These are phyloP conservation scores for Capsella rubella DNA, from an alignment of 441 rosid genomes.

Conservation along the genomic window DNA sequence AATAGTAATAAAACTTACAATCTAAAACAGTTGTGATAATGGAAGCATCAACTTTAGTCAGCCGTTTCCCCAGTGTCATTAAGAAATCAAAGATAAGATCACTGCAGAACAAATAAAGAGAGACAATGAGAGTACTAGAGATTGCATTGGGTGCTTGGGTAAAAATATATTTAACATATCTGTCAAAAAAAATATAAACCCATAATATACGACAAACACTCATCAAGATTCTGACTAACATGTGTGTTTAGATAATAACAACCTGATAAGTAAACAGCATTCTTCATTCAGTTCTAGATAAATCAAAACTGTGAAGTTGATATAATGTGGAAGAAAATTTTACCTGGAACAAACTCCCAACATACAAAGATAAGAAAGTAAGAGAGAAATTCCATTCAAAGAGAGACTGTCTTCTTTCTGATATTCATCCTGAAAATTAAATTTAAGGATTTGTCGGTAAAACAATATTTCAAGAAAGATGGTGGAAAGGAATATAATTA, in stretches of 20 bases:
- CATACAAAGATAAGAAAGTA: constrained; percentile 72
- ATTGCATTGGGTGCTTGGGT: background rate
- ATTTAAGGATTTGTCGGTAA: background rate
- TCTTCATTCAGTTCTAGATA: constrained; percentile 14
- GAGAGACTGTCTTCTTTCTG: constrained; percentile 79
- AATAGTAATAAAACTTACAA: constrained; percentile 54
- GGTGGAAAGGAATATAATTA: constrained; percentile 5
- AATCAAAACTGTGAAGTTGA: constrained; percentile 3
- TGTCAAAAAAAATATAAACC: background rate
- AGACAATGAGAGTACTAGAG: background rate
- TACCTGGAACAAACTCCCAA: constrained; percentile 93
- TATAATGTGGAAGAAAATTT: constrained; percentile 29
- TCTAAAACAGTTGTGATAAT: constrained; percentile 82
- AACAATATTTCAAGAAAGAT: constrained; percentile 13
- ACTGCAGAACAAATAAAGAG: constrained; percentile 54
- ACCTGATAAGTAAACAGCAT: background rate
- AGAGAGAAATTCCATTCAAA: constrained; percentile 76
- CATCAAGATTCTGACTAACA: constrained; percentile 3
- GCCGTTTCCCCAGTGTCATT: constrained; percentile 67
- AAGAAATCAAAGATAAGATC: constrained; percentile 87
- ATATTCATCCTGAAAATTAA: constrained; percentile 74
- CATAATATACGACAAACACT: background rate
- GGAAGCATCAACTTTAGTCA: constrained; percentile 80
- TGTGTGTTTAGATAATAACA: background rate
- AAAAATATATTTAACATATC: background rate